Evolutionary conservation across 441 rosid genomes (phyloP).

Genomic region (Mallotus repandus): DNA sequence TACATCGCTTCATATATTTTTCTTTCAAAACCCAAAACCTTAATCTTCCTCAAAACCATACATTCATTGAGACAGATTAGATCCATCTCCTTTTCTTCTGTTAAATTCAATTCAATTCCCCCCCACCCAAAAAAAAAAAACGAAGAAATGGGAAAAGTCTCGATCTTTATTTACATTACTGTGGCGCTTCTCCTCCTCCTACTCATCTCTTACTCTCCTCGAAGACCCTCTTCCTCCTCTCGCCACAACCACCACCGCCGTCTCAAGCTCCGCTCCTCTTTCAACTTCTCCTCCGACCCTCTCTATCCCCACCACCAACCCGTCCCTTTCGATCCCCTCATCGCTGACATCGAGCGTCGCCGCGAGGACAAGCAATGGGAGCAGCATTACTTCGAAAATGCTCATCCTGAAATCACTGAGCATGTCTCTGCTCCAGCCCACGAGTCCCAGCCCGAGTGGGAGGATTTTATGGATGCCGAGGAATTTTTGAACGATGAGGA

Average conservation of each 20-base stretch:
- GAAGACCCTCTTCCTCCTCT: constrained; percentile 28
- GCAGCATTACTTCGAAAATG: constrained; percentile 55
- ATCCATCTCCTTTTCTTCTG: too few relatives aligned
- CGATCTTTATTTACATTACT: constrained; percentile 55
- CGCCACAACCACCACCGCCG: constrained; percentile 44
- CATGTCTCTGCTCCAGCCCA: constrained; percentile 63
- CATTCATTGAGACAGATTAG: too few relatives aligned
- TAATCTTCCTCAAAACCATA: too few relatives aligned
- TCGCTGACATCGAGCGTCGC: constrained; percentile 85
- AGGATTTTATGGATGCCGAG: constrained; percentile 85
- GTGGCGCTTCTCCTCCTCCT: constrained; percentile 62
- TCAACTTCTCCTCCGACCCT: constrained; percentile 38
- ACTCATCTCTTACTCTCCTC: constrained; percentile 66
- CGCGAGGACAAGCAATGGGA: constrained; percentile 93
- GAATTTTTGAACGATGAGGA: constrained; percentile 87
- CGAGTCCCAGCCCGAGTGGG: constrained; percentile 95
- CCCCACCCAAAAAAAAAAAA: too few relatives aligned
- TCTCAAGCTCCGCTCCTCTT: constrained; percentile 69
- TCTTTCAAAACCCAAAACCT: too few relatives aligned
- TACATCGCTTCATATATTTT: too few relatives aligned
- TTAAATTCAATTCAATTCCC: too few relatives aligned
- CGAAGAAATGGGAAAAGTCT: constrained; percentile 49
- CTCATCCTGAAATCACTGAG: constrained; percentile 51
- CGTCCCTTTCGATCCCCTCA: constrained; percentile 75
- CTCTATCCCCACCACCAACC: constrained; percentile 43